Base-by-base conservation (phyloP, 1,284 basidiomycete genomes). In the Melampsora larici-populina region DNA sequence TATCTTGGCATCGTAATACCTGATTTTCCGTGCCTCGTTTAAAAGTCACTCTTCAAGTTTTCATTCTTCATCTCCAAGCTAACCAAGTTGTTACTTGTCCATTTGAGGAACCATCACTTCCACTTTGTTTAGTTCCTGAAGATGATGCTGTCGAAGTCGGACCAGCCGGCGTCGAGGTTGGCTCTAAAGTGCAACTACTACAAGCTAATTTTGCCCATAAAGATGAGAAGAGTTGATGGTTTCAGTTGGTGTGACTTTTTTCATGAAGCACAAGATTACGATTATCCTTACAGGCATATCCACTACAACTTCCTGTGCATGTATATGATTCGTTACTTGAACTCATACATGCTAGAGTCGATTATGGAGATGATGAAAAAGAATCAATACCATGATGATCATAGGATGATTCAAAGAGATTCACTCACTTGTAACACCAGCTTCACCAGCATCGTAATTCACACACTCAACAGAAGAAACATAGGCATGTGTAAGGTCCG, bases 401-500 rank as follows among this genome's bases (percentile, higher is more conserved):
- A 17, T 46, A 18, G 46, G 46, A 46, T 6, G 46, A 18, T 46
- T 46, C 15, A 26, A 15, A 26, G 18, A 26, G 3, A 11, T 60
- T 31, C 11, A 60, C 58, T 31, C 29, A 60, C 58, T 60, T 24
- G 58, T 60, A 4, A 60, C 58, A 60, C 58, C 58, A 26, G 24
- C 21, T 60, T 60, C 58, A 26, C 58, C 58, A 6, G 58, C 58
- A 31, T 60, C 58, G n/a, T 60, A 60, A 26, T 60, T 60, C 24
- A 60, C 29, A 17, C 58, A 60, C 29, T 60, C 58, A 60, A 60
- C 58, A 26, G 58, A 60, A 24, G 58, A 60, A 31, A 60, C 58
- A 31, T 60, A 60, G 58, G 58, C 58, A 60, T 60, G 58, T 26
- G 58, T 60, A 24, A 60, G 58, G 29, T 60, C 58, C 29, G 58